phyloP scores from a whole-genome alignment of 495 filamentous ascomycete genomes.

The Antarctomyces pellizariae region DNA sequence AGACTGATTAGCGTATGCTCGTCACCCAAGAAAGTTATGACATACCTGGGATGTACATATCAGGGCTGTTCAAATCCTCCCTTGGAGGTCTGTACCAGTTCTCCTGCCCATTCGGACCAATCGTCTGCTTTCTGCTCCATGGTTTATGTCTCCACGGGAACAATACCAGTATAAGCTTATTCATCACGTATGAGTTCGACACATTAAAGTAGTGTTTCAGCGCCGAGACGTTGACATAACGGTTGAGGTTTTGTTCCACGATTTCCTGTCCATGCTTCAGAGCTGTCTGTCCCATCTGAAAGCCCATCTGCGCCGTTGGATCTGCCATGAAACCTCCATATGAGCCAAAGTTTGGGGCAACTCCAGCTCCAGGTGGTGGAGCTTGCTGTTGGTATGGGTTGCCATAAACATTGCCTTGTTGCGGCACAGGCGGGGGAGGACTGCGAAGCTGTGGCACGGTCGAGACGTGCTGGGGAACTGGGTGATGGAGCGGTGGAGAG shows the following conservation, averaged over 20 bases:
- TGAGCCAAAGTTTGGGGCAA: slow-evolving; percentile 34
- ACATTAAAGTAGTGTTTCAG: slow-evolving; percentile 98
- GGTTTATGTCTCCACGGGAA: slow-evolving; percentile 95
- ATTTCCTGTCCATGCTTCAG: slow-evolving; percentile 76
- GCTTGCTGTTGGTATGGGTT: slow-evolving; percentile 49
- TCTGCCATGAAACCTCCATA: slow-evolving; percentile 88
- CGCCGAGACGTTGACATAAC: slow-evolving; percentile 73
- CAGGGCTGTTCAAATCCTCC: slow-evolving; percentile 90
- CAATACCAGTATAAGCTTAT: slow-evolving; percentile 68
- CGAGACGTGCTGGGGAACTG: slow-evolving; percentile 93
- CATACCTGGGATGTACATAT: slow-evolving; percentile 89
- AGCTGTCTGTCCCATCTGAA: slow-evolving; percentile 81
- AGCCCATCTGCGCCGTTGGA: slow-evolving; percentile 86
- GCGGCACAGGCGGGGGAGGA: slow-evolving; percentile 62
- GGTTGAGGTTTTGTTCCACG: slow-evolving; percentile 82
- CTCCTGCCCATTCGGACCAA: slow-evolving; percentile 43
- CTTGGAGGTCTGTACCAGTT: slow-evolving; percentile 83
- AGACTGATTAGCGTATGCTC: slow-evolving; percentile 1
- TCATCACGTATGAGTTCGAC: slow-evolving; percentile 73
- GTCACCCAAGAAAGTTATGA: slow-evolving; percentile 1
- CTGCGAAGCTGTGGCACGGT: slow-evolving; percentile 97
- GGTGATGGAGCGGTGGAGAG: slow-evolving; percentile 92
- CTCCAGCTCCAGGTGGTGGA: slow-evolving; percentile 17
- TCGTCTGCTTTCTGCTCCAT: slow-evolving; percentile 57
- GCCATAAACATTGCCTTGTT: slow-evolving; percentile 54